Conservation (phyloP, 177 flowering plant genomes). For the Tripterygium wilfordii region DNA sequence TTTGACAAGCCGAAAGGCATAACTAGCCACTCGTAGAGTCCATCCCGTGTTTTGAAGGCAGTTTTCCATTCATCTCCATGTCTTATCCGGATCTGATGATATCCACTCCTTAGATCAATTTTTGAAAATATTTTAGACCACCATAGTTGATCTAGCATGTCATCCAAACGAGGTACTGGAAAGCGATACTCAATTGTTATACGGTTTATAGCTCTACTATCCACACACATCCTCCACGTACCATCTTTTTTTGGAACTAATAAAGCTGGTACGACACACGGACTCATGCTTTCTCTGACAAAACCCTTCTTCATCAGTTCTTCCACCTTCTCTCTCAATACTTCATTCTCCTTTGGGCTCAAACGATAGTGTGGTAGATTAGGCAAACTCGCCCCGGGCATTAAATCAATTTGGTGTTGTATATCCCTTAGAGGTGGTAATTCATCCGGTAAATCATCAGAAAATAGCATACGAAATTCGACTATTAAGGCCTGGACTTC, state of each 20-base stretch:
- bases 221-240: background rate
- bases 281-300: background rate
- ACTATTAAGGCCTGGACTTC: background rate
- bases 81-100: constrained; percentile 1
- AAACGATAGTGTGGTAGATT: background rate
- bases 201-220: background rate
- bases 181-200: background rate
- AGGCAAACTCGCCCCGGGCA: background rate
- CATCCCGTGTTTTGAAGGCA: constrained; percentile 6
- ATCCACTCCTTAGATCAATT: background rate
- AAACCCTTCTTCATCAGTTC: background rate
- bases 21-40: too few relatives aligned
- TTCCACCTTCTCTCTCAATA: background rate
- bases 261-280: background rate
- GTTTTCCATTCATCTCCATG: constrained; percentile 5
- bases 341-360: background rate
- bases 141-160: too few relatives aligned
- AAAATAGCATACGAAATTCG: background rate
- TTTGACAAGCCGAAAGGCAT: too few relatives aligned
- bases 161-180: background rate
- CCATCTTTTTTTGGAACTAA: background rate
- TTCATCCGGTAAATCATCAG: background rate
- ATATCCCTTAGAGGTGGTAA: background rate
- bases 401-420: background rate
- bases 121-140: background rate